phyloP scores from a whole-genome alignment of 2,329 filamentous ascomycete species.

The Botrytis pseudocinerea region DNA sequence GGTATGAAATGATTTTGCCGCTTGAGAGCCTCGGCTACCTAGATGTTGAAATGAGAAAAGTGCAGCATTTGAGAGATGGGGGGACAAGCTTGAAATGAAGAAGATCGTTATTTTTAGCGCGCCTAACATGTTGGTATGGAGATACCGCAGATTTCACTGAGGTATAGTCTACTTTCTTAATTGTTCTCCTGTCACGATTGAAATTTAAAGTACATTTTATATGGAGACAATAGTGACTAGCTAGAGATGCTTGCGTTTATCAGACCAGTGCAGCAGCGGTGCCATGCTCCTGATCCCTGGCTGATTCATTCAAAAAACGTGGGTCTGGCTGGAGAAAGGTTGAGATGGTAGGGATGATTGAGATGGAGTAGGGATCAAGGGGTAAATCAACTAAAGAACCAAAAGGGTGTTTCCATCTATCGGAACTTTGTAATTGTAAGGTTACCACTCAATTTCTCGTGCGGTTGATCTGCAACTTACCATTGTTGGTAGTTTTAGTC shows the following conservation, averaged over 20 bases:
- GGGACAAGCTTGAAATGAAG: not conserved
- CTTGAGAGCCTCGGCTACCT: constrained; percentile 9
- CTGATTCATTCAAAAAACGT: constrained; percentile 18
- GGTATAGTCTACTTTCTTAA: constrained; percentile 9
- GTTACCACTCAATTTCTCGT: not conserved
- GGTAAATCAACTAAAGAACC: not conserved
- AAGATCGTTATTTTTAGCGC: constrained; percentile 13
- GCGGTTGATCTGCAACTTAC: constrained; percentile 5
- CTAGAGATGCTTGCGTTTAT: constrained; percentile 18
- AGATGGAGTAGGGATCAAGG: constrained; percentile 21
- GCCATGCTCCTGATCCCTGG: not conserved
- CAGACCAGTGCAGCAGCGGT: constrained; percentile 3
- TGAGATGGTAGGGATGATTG: constrained; percentile 10
- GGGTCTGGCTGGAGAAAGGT: constrained; percentile 19
- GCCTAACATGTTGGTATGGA: not conserved
- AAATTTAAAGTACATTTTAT: constrained; percentile 3
- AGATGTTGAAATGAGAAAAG: constrained; percentile 13
- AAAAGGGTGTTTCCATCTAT: constrained; percentile 8
- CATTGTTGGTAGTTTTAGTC: constrained; percentile 1
- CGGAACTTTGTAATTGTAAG: constrained; percentile 2
- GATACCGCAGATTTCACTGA: not conserved
- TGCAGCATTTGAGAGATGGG: constrained; percentile 7
- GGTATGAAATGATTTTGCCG: constrained; percentile 6
- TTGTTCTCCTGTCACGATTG: not conserved
- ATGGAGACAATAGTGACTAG: constrained; percentile 7